phyloP scores from a whole-genome alignment of 78 protist genomes.

The Bodo saltans region DNA sequence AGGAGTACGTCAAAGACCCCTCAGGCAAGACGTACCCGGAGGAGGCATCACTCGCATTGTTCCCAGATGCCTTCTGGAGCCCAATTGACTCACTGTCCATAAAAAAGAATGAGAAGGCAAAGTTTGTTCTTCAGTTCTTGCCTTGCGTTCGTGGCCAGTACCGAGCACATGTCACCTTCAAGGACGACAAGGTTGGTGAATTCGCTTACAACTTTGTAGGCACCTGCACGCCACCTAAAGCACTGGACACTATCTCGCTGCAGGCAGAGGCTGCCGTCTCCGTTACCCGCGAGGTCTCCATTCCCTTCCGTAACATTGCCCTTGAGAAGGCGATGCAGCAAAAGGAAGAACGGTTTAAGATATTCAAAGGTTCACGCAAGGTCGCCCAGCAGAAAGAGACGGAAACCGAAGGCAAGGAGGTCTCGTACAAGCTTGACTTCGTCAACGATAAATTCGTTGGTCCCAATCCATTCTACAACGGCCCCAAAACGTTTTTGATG shows the following conservation, averaged over 20 bases:
- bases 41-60: neutral
- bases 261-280: constrained; percentile 1
- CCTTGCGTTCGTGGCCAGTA: constrained; percentile 41
- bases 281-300: neutral
- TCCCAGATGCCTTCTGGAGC: constrained; percentile 29
- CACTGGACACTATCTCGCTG: neutral
- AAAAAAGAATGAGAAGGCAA: neutral
- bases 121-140: constrained; percentile 25
- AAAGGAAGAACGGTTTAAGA: neutral
- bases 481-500: constrained; percentile 24
- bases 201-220: constrained; percentile 7
- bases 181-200: constrained; percentile 49
- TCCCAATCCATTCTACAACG: constrained; percentile 33
- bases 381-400: neutral
- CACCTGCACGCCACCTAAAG: neutral
- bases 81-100: neutral
- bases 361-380: constrained; percentile 7
- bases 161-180: constrained; percentile 18
- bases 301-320: neutral
- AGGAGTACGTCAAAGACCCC: constrained; percentile 3
- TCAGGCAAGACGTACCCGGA: neutral
- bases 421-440: constrained; percentile 42
- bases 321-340: neutral
- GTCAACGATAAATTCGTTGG: neutral
- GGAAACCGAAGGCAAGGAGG: neutral